phyloP scores from a whole-genome alignment of 371 early-diverging fungal genomes.

The Apophysomyces ossiformis region DNA sequence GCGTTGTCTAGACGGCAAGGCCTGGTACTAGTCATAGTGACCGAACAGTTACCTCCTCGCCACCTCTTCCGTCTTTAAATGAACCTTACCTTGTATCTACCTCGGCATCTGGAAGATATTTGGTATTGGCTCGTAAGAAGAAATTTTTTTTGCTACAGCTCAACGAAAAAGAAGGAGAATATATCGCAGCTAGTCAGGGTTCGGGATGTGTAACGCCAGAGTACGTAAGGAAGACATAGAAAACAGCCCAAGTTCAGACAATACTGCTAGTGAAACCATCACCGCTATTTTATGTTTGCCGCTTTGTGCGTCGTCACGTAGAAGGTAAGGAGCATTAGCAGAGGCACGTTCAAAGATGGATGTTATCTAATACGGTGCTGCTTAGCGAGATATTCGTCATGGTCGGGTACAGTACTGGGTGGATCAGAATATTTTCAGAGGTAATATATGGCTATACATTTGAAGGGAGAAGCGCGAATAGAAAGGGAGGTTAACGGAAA shows the following conservation, averaged over 20 bases:
- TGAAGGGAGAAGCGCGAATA: no score
- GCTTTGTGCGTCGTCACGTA: constrained; percentile 58
- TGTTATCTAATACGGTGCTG: neutral
- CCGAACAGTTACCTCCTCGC: constrained; percentile 10
- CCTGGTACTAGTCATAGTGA: neutral
- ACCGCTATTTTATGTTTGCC: constrained; percentile 62
- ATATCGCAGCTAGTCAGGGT: constrained; percentile 58
- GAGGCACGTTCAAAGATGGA: neutral
- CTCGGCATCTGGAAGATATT: constrained; percentile 39
- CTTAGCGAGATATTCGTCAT: constrained; percentile 61
- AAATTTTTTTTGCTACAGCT: constrained; percentile 50
- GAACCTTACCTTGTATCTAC: constrained; percentile 40
- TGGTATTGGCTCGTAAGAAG: constrained; percentile 45
- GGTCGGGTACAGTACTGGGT: constrained; percentile 65
- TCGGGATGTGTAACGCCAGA: constrained; percentile 52
- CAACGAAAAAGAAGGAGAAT: constrained; percentile 46
- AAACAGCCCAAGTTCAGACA: neutral
- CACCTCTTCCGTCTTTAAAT: constrained; percentile 26
- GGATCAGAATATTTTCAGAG: constrained; percentile 66
- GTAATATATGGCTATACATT: constrained; percentile 22
- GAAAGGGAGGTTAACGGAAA: no score
- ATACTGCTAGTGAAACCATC: constrained; percentile 51
- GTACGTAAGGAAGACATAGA: constrained; percentile 12
- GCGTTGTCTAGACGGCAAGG: neutral
- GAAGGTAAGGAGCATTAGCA: constrained; percentile 39